Percentiles rank a stretch among this genome's conserved stretches.
phyloP scores from a whole-genome alignment of 2,329 filamentous ascomycete genomes.

The Alternaria panax region DNA sequence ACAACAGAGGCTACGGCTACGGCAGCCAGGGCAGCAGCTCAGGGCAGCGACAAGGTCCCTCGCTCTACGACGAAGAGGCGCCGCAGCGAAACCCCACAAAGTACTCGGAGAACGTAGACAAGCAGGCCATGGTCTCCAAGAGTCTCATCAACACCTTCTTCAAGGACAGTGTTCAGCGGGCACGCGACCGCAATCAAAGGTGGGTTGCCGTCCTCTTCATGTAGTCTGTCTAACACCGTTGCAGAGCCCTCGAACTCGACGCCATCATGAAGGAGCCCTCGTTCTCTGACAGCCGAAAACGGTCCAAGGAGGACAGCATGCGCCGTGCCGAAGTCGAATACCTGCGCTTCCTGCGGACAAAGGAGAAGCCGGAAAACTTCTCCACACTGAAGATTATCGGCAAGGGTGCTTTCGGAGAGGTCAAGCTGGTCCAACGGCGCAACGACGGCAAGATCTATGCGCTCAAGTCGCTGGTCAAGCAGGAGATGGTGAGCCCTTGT shows the following conservation, averaged over 20 bases:
- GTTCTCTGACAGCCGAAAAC: constrained; percentile 77
- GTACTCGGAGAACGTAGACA: constrained; percentile 86
- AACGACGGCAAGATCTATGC: constrained; percentile 97
- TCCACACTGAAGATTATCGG: constrained; percentile 97
- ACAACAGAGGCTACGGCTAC: constrained; percentile 67
- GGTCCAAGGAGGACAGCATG: constrained; percentile 83
- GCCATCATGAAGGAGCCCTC: constrained; percentile 80
- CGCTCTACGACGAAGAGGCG: constrained; percentile 68
- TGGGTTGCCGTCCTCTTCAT: constrained; percentile 58
- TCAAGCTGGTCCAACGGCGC: constrained; percentile 96
- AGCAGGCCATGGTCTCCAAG: constrained; percentile 71
- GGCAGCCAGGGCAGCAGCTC: constrained; percentile 73
- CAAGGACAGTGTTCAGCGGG: constrained; percentile 97
- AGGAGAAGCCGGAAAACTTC: constrained; percentile 94
- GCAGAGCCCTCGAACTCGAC: constrained; percentile 90
- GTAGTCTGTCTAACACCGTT: constrained; percentile 28
- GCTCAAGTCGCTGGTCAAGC: constrained; percentile 97
- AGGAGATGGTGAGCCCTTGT: constrained; percentile 74
- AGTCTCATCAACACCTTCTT: constrained; percentile 81
- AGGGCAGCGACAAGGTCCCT: constrained; percentile 64
- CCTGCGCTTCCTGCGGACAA: constrained; percentile 90
- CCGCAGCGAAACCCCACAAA: constrained; percentile 82
- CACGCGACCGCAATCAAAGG: constrained; percentile 93
- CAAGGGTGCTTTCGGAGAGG: constrained; percentile 98
- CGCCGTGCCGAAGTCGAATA: constrained; percentile 91